Conservation (phyloP, 192 early-diverging fungal species). For the Backusella parvicylindrica region DNA sequence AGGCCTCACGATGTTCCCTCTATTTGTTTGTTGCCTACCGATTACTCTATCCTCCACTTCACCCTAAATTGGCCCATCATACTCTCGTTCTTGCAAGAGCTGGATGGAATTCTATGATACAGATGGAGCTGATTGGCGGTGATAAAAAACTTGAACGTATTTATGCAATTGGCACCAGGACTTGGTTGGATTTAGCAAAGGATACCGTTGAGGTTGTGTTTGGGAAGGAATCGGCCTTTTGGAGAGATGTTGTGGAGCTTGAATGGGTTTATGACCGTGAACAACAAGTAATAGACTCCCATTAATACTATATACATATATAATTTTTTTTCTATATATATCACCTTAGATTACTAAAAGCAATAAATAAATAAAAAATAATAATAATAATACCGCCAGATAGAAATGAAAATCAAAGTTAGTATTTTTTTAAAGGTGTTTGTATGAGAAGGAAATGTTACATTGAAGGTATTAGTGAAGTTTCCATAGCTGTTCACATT, state of each 20-base stretch:
- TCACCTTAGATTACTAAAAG: background rate
- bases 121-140: constrained; percentile 21
- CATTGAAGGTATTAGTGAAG: no score
- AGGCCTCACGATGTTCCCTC: constrained; percentile 12
- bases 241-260: constrained; percentile 26
- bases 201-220: constrained; percentile 7
- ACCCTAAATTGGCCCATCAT: constrained; percentile 18
- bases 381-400: background rate
- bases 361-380: background rate
- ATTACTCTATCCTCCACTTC: constrained; percentile 20
- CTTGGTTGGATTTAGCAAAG: constrained; percentile 24
- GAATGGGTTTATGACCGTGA: constrained; percentile 33
- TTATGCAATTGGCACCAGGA: constrained; percentile 9
- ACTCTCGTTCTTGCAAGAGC: constrained; percentile 14
- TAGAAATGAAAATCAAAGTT: background rate
- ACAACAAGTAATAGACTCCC: constrained; percentile 12
- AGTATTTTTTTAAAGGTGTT: background rate
- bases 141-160: constrained; percentile 19
- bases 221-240: constrained; percentile 16
- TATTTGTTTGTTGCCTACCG: constrained; percentile 19
- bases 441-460: background rate
- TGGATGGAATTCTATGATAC: constrained; percentile 26
- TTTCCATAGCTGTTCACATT: no score
- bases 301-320: background rate
- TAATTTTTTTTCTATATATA: background rate